phyloP scores from a whole-genome alignment of 345 rosid species.

The Eucalyptus cladocalyx region DNA sequence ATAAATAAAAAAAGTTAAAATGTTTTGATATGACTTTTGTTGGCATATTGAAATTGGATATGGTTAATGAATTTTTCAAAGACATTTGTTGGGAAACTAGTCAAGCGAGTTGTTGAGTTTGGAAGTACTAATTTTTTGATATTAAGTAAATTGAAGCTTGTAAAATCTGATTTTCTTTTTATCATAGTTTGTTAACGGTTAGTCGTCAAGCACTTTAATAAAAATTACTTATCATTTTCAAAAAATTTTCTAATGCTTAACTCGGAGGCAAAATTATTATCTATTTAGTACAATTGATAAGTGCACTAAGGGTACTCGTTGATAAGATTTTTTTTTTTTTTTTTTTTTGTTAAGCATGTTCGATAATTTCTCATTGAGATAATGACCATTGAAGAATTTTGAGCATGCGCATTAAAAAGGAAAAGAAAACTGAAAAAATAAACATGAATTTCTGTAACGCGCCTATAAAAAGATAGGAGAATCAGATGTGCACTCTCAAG shows the following conservation, averaged over 20 bases:
- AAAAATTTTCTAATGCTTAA: not conserved
- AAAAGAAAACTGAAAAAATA: too few relatives aligned
- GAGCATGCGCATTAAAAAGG: not conserved
- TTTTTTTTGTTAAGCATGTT: not conserved
- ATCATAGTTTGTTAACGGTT: rapidly evolving
- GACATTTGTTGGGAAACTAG: too few relatives aligned
- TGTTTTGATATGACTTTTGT: rapidly evolving
- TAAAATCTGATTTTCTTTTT: not conserved
- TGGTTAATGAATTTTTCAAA: not conserved
- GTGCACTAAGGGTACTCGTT: not conserved
- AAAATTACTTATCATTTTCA: not conserved
- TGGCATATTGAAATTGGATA: not conserved
- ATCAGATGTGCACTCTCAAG: too few relatives aligned
- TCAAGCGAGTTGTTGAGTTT: not conserved
- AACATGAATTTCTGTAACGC: rapidly evolving
- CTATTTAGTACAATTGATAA: not conserved
- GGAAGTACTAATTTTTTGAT: not conserved
- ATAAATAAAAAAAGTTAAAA: too few relatives aligned
- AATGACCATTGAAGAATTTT: not conserved
- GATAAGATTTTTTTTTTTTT: too few relatives aligned
- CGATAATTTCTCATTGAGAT: not conserved
- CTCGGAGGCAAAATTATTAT: rapidly evolving
- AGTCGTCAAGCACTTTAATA: not conserved
- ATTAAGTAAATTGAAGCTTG: not conserved
- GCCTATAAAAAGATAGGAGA: not conserved